Conservation (phyloP, 1,284 basidiomycete genomes). For the Phellopilus nigrolimitatus region DNA sequence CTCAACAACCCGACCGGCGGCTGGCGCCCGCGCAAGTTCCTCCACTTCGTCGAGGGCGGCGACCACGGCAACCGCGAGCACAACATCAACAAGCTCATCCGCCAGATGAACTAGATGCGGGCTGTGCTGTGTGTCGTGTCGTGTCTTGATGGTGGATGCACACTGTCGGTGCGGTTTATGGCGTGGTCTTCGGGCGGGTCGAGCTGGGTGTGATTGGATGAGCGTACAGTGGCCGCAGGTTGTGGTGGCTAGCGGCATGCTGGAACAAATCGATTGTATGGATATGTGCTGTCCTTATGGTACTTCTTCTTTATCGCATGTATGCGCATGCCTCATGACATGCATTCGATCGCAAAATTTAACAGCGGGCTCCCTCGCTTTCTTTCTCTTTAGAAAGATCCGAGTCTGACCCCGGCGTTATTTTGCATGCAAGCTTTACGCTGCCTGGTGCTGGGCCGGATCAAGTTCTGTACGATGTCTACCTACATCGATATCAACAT, state of each 20-base stretch:
- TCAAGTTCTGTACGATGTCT: too few relatives aligned
- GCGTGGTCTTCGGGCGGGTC: background rate
- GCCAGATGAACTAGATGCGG: constrained; percentile 90
- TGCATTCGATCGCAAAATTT: constrained; percentile 9
- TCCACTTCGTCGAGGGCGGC: constrained; percentile 90
- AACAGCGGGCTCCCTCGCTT: background rate
- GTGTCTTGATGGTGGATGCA: background rate
- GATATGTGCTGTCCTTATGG: constrained; percentile 5
- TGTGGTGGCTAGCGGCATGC: background rate
- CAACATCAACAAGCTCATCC: constrained; percentile 96
- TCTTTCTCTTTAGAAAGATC: too few relatives aligned
- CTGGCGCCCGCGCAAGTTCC: constrained; percentile 97
- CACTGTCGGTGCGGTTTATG: background rate
- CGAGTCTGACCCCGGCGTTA: too few relatives aligned
- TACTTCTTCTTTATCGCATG: constrained; percentile 2
- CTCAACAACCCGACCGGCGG: constrained; percentile 98
- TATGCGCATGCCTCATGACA: constrained; percentile 10
- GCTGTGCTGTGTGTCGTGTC: background rate
- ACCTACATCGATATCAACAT: too few relatives aligned
- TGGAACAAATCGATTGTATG: constrained; percentile 1
- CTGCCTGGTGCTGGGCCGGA: too few relatives aligned
- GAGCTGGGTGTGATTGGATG: background rate
- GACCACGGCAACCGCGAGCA: constrained; percentile 95
- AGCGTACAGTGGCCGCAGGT: background rate
- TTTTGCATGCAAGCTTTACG: too few relatives aligned